Percentiles rank a stretch among this genome's conserved stretches.
phyloP scores from a whole-genome alignment of 2,329 filamentous ascomycete genomes.

The Trichoderma citrinoviride region DNA sequence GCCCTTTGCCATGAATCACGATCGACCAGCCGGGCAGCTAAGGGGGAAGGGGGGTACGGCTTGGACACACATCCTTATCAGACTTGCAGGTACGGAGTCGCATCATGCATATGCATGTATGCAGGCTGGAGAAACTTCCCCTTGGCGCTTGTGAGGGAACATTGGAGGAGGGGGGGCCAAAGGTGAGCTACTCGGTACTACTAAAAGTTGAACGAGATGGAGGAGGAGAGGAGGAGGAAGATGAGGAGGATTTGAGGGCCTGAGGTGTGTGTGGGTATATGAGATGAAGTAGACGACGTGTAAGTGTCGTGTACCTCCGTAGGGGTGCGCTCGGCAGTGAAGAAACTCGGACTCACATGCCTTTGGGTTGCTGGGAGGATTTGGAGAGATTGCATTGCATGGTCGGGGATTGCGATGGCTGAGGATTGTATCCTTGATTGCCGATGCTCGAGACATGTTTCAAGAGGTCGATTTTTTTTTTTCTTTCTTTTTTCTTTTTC shows the following conservation, averaged over 20 bases:
- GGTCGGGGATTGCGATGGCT: background rate
- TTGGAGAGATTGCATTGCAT: background rate
- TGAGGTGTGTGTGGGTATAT: slow-evolving; percentile 5
- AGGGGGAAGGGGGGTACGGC: background rate
- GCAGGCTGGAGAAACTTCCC: slow-evolving; percentile 20
- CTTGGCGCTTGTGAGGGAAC: slow-evolving; percentile 14
- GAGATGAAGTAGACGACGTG: background rate
- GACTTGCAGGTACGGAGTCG: slow-evolving; percentile 14
- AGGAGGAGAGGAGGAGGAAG: slow-evolving; percentile 2
- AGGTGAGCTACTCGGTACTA: slow-evolving; percentile 9
- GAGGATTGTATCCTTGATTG: background rate
- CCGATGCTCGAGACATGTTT: slow-evolving; percentile 11
- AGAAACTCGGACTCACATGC: background rate
- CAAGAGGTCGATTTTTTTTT: background rate
- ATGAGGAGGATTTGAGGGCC: background rate
- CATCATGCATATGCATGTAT: slow-evolving; percentile 17
- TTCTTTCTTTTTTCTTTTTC: no score
- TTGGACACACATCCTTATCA: slow-evolving; percentile 10
- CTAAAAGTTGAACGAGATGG: background rate
- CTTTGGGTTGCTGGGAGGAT: background rate
- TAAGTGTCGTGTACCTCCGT: slow-evolving; percentile 7
- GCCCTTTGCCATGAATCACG: slow-evolving; percentile 13
- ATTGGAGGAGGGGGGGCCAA: slow-evolving; percentile 3
- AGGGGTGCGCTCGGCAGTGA: background rate
- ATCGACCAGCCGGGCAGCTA: slow-evolving; percentile 1